These are phyloP conservation scores for Aspergillus novofumigatus DNA, from an alignment of 2,329 filamentous ascomycete species.

Conservation along the genomic window DNA sequence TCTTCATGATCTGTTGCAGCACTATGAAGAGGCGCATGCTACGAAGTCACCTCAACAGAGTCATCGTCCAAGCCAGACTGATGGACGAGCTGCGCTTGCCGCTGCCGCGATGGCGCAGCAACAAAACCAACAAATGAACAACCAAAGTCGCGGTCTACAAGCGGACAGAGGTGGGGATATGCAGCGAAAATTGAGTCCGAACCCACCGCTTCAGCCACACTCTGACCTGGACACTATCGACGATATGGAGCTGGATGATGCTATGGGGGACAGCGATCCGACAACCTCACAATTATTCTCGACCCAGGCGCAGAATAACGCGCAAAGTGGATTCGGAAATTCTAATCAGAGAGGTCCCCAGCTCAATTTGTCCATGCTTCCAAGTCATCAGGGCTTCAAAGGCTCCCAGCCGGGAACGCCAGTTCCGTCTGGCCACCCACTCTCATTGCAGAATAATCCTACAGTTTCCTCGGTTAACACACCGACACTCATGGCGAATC, in stretches of 20 bases:
- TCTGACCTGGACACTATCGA: slow-evolving; percentile 77
- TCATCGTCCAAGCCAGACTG: slow-evolving; percentile 48
- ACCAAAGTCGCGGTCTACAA: slow-evolving; percentile 32
- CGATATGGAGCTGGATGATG: slow-evolving; percentile 96
- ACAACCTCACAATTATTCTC: slow-evolving; percentile 42
- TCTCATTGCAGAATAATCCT: slow-evolving; percentile 84
- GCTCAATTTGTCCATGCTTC: slow-evolving; percentile 75
- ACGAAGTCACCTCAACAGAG: slow-evolving; percentile 55
- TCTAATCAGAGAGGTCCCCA: slow-evolving; percentile 58
- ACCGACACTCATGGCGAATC: slow-evolving; percentile 78
- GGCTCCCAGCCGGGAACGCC: slow-evolving; percentile 85
- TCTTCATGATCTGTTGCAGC: slow-evolving; percentile 89
- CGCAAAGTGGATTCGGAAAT: slow-evolving; percentile 58
- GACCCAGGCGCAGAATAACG: slow-evolving; percentile 64
- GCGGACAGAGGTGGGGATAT: slow-evolving; percentile 32
- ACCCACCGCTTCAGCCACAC: slow-evolving; percentile 27
- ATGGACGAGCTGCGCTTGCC: slow-evolving; percentile 49
- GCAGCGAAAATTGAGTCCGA: slow-evolving; percentile 36
- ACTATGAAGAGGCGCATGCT: slow-evolving; percentile 94
- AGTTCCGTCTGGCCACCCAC: slow-evolving; percentile 61
- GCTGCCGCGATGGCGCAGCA: slow-evolving; percentile 47
- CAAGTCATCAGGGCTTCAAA: slow-evolving; percentile 71
- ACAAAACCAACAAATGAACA: slow-evolving; percentile 44
- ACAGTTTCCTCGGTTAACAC: slow-evolving; percentile 97
- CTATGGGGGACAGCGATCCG: slow-evolving; percentile 51